A percentile compares a stretch with the other conserved stretches of the same genome.
Conservation (phyloP, 2,329 filamentous ascomycete genomes). For the Daldinia eschscholtzii region DNA sequence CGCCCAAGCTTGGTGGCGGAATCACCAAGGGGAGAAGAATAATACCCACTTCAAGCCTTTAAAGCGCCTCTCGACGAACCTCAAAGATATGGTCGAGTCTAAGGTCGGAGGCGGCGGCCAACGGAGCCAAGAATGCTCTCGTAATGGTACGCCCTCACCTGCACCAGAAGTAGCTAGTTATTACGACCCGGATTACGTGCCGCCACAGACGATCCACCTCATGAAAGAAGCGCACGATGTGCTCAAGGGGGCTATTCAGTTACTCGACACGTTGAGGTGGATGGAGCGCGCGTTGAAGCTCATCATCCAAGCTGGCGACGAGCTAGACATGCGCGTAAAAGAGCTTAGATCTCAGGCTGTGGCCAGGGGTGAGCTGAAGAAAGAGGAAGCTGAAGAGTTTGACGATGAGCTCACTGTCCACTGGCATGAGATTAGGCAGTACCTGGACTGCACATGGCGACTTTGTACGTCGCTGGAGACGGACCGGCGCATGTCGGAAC, state of each 20-base stretch:
- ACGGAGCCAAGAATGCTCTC: slow-evolving; percentile 30
- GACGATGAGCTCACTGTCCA: slow-evolving; percentile 54
- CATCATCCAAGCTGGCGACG: slow-evolving; percentile 59
- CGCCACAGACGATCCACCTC: slow-evolving; percentile 60
- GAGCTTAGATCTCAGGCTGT: slow-evolving; percentile 41
- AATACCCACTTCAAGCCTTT: slow-evolving; percentile 43
- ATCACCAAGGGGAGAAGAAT: slow-evolving; percentile 35
- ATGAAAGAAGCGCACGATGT: slow-evolving; percentile 64
- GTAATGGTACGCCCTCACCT: slow-evolving; percentile 7
- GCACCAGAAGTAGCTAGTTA: slow-evolving; percentile 30
- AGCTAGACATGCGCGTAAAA: slow-evolving; percentile 54
- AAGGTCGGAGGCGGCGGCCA: slow-evolving; percentile 40
- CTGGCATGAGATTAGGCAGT: slow-evolving; percentile 63
- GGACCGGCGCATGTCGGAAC: slow-evolving; percentile 61
- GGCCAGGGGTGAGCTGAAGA: slow-evolving; percentile 28
- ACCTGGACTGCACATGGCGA: slow-evolving; percentile 59
- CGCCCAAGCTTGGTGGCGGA: slow-evolving; percentile 44
- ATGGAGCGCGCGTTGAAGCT: slow-evolving; percentile 62
- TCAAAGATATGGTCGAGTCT: slow-evolving; percentile 48
- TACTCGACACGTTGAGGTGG: slow-evolving; percentile 62
- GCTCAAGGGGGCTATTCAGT: slow-evolving; percentile 59
- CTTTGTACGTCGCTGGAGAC: slow-evolving; percentile 61
- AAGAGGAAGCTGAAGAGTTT: slow-evolving; percentile 41
- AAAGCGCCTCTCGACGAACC: slow-evolving; percentile 46
- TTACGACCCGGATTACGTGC: slow-evolving; percentile 53